Evolutionary conservation across 2,329 filamentous ascomycete species (phyloP), one percentile per base, ranked within the genome.

Genomic region (Pseudonectria foliicola): DNA sequence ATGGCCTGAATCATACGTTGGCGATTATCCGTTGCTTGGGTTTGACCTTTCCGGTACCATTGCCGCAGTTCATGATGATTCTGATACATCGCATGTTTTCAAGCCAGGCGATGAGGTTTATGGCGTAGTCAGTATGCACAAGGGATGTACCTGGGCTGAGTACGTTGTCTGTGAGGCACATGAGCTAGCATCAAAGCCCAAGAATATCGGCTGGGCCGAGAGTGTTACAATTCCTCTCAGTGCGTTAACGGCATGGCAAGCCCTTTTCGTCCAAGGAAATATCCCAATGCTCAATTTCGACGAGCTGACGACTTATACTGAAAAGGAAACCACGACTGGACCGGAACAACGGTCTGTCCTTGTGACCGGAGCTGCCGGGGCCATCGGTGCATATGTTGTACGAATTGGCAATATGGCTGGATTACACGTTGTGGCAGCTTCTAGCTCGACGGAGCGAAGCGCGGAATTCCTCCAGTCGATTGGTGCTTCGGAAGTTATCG

Each of bases 191-290:
- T 35, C 45, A 15, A 53, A 60, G 33, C 57, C 59, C 0, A 31
- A 28, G 12, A 36, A 39, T 3, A 26, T 61, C 23, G 32, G 36
- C 6, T 59, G 54, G 46, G 43, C 49, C 6, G 46, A 60, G 23
- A 54, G 57, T 0, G 58, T 59, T 2, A 53, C 57, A 6, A 48
- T 57, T 13, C 59, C 59, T 7, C 40, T 62, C 27, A 59, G 54
- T 33, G 55, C 54, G 3, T 41, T 62, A 16, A 62, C 61, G 5
- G 59, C 61, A 7, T 60, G 50, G 41, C 60, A 62, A 45, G 52
- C 52, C 3, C 38, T 64, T 12, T 61, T 40, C 13, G 41, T 44
- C 13, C 49, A 53, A 10, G 38, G 34, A 7, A 46, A 48, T 2
- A 35, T 41, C 16, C 31, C 49, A 6, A 21, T 38, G n/a, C 25